phyloP scores from a whole-genome alignment of 352 stramenopile species.

The Pythium aristosporum region DNA sequence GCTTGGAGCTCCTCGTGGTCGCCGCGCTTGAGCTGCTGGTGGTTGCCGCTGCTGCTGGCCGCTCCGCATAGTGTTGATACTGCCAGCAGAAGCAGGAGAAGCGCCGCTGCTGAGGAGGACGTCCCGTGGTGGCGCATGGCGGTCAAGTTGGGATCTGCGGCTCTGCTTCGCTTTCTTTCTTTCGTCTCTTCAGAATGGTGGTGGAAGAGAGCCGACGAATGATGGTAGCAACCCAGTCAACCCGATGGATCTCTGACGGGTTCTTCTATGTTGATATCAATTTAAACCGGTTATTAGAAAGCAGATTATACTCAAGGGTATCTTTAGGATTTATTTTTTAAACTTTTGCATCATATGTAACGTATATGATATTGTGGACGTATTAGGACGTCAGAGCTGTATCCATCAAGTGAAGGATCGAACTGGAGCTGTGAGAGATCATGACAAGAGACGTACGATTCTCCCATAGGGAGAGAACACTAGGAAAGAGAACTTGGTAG shows the following conservation, averaged over 20 bases:
- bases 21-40: background rate
- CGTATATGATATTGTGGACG: no score
- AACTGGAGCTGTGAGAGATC: no score
- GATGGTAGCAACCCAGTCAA: background rate
- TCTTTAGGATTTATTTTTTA: no score
- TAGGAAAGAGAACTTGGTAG: no score
- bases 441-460: no score
- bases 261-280: background rate
- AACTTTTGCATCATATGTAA: no score
- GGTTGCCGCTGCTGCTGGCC: background rate
- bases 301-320: no score
- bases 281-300: no score
- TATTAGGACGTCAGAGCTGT: no score
- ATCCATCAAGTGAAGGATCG: no score
- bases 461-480: no score
- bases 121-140: background rate
- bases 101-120: background rate
- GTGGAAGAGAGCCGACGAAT: background rate
- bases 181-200: background rate
- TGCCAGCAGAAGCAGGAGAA: background rate
- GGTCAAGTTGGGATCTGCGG: background rate
- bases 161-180: background rate
- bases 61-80: background rate
- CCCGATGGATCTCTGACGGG: background rate
- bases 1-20: background rate